A percentile compares a stretch with the other conserved stretches of the same genome.
Conservation (phyloP, 2,329 filamentous ascomycete species). For the Sarocladium oryzae region DNA sequence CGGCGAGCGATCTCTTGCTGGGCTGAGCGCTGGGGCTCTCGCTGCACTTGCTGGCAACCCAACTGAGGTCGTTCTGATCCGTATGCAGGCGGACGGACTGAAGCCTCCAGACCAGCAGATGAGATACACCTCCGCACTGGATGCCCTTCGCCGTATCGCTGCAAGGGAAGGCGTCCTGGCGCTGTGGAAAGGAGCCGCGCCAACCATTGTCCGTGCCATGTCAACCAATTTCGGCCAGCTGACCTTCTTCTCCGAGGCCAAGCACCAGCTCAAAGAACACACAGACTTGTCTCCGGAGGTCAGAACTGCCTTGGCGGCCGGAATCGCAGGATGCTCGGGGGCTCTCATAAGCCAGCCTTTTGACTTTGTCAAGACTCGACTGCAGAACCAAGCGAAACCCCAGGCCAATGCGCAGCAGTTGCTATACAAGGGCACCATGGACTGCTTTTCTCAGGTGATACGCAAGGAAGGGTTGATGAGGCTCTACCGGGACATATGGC, state of each 20-base stretch:
- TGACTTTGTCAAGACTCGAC: constrained; percentile 66
- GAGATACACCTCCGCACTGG: constrained; percentile 13
- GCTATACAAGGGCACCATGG: neutral
- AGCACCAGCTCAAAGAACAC: constrained; percentile 12
- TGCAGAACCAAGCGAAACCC: constrained; percentile 52
- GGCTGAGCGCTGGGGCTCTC: constrained; percentile 59
- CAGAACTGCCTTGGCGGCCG: constrained; percentile 57
- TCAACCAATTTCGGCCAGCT: constrained; percentile 17
- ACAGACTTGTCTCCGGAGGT: constrained; percentile 37
- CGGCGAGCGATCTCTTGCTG: constrained; percentile 56
- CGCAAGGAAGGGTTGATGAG: neutral
- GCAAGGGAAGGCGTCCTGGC: constrained; percentile 12
- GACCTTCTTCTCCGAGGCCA: constrained; percentile 16
- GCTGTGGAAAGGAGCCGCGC: constrained; percentile 14
- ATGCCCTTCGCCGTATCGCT: constrained; percentile 14
- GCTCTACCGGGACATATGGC: neutral
- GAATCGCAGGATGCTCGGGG: constrained; percentile 64
- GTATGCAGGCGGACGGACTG: constrained; percentile 22
- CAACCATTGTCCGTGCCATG: constrained; percentile 16
- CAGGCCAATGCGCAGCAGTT: neutral
- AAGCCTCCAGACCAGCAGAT: constrained; percentile 15
- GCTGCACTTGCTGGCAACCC: constrained; percentile 55
- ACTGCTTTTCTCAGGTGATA: neutral
- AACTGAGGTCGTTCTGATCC: constrained; percentile 20
- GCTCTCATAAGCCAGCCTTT: constrained; percentile 64